A percentile compares a stretch with the other conserved stretches of the same genome.
Evolutionary conservation across 805 yeast species (phyloP).

Genomic region (Nakazawaea populi): DNA sequence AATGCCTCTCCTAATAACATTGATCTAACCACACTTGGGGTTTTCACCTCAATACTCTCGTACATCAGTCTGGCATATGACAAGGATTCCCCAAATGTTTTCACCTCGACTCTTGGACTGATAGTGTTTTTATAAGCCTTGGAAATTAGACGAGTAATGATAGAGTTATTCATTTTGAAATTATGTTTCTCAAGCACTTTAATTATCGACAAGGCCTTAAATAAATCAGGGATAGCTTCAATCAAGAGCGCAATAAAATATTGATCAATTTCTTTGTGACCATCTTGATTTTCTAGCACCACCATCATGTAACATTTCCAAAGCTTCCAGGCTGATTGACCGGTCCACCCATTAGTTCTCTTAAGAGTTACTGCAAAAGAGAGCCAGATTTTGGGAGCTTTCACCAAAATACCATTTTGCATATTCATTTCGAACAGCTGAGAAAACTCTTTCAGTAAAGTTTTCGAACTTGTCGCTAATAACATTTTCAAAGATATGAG

Average conservation of each 20-base stretch:
- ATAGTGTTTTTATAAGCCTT: neutral
- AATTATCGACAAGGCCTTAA: neutral
- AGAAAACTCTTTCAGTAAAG: neutral
- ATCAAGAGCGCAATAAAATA: constrained; percentile 3
- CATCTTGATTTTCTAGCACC: neutral
- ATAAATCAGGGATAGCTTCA: neutral
- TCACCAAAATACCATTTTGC: neutral
- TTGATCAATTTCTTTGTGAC: neutral
- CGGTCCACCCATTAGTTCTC: neutral
- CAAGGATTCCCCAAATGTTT: neutral
- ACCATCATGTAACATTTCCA: constrained; percentile 1
- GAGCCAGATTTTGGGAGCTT: constrained; percentile 5
- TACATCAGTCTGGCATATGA: constrained; percentile 3
- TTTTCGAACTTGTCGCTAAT: neutral
- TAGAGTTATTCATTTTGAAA: neutral
- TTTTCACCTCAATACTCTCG: neutral
- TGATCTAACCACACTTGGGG: neutral
- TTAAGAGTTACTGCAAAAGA: neutral
- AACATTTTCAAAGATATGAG: constrained; percentile 2
- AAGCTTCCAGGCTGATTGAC: neutral
- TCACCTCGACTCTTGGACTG: neutral
- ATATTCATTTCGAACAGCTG: neutral
- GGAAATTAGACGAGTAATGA: neutral
- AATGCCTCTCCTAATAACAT: constrained; percentile 8
- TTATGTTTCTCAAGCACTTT: neutral